Evolutionary conservation across 805 yeast species (phyloP).

Genomic region (Myxozyma lipomycoides): DNA sequence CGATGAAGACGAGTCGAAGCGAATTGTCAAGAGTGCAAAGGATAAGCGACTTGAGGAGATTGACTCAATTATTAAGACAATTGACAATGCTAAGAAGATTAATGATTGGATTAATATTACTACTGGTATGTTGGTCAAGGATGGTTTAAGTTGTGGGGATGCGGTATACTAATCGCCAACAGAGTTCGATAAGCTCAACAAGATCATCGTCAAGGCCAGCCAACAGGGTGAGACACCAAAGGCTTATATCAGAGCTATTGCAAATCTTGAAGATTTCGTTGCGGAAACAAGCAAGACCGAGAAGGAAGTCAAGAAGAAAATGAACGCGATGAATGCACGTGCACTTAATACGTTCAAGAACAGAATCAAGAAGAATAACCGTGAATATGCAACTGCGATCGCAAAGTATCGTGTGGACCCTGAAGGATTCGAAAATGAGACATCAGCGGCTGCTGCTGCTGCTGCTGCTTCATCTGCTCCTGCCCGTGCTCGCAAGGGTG

Average conservation of each 20-base stretch:
- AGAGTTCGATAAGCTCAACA: constrained; percentile 75
- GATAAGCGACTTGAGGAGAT: constrained; percentile 90
- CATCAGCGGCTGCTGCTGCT: constrained; percentile 21
- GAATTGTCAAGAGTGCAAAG: constrained; percentile 87
- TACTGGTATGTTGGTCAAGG: constrained; percentile 30
- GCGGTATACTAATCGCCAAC: constrained; percentile 9
- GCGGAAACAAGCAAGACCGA: constrained; percentile 49
- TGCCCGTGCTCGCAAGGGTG: constrained; percentile 22
- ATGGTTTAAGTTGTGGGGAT: not conserved
- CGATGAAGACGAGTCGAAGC: constrained; percentile 62
- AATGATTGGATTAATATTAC: constrained; percentile 77
- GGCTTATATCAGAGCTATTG: constrained; percentile 62
- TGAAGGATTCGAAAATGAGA: constrained; percentile 61
- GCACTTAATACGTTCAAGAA: constrained; percentile 85
- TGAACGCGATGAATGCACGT: constrained; percentile 77
- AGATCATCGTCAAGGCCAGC: constrained; percentile 59
- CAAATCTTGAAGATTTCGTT: constrained; percentile 67
- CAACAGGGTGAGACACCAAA: constrained; percentile 77
- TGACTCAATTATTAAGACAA: constrained; percentile 57
- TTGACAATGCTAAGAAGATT: constrained; percentile 63
- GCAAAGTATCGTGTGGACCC: constrained; percentile 64
- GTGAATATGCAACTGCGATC: constrained; percentile 61
- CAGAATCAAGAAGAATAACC: constrained; percentile 74
- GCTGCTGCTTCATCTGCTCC: constrained; percentile 17
- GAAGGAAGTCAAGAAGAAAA: constrained; percentile 58